Percentiles rank a stretch among this genome's conserved stretches.
Evolutionary conservation across 2,329 filamentous ascomycete species (phyloP).

Genomic region (Ophiobolus disseminans): DNA sequence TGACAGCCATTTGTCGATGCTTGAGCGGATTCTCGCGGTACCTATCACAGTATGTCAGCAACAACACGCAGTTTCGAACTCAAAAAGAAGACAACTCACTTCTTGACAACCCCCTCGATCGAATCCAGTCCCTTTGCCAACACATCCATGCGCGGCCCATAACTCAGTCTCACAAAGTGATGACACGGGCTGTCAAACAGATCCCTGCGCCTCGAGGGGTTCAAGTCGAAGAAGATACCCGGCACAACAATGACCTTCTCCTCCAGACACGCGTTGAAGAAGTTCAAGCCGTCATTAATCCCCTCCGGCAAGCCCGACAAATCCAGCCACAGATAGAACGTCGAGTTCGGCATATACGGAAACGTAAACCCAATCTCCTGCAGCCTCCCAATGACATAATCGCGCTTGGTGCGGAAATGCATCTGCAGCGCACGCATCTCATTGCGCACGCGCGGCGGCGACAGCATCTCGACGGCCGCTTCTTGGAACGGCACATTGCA

Average conservation of each 20-base stretch:
- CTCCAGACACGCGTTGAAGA: constrained; percentile 91
- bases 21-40: constrained; percentile 19
- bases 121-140: constrained; percentile 50
- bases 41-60: constrained; percentile 5
- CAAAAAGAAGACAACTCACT: constrained; percentile 47
- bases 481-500: constrained; percentile 96
- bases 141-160: constrained; percentile 51
- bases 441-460: constrained; percentile 76
- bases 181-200: constrained; percentile 95
- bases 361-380: constrained; percentile 86
- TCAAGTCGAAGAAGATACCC: constrained; percentile 97
- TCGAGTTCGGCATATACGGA: constrained; percentile 80
- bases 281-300: constrained; percentile 92
- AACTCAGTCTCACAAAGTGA: constrained; percentile 53
- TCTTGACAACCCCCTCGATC: constrained; percentile 50
- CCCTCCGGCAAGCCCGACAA: constrained; percentile 71
- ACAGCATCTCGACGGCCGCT: constrained; percentile 91
- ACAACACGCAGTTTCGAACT: not conserved
- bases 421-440: constrained; percentile 90
- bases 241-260: constrained; percentile 97
- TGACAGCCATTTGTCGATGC: constrained; percentile 17
- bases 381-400: constrained; percentile 84
- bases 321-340: constrained; percentile 89
- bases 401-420: constrained; percentile 92
- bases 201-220: constrained; percentile 86